Base-by-base conservation (phyloP, 768 basidiomycete species). In the Cubamyces lactineus region DNA sequence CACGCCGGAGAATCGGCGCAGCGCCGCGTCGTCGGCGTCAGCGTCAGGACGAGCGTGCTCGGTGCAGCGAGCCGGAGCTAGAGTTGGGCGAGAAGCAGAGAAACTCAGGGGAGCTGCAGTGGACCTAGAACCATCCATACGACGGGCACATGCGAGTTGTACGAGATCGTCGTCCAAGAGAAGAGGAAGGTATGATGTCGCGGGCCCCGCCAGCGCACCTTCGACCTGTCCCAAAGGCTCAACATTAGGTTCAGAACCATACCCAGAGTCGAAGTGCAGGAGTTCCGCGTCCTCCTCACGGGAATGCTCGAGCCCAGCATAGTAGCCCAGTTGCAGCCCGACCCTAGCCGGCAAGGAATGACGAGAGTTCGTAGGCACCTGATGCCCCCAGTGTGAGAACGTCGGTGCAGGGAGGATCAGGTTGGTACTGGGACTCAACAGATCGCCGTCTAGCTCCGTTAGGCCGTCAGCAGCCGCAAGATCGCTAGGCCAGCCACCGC, bases 131-230 rank as follows among this genome's bases (percentile, higher is more conserved):
- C 54, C 47, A 19, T 53, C 60, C 45, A 43, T 34, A 34, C 34
- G 6, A 9, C 34, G 34, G 53, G 38, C 54, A 51, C 28, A 53
- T 15, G 23, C 38, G 34, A 23, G 61, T 53, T 63, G 49, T 15
- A 17, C 38, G 34, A 23, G 61, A 63, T 63, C 62, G 62, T 57
- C 62, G 56, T 47, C 56, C 13, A 57, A 5, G 40, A 39, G 43
- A 53, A 63, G 9, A 16, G 55, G 62, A 12, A 53, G n/a, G 38
- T 48, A 34, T 49, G 42, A 56, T 46, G 55, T 52, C 19, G 40
- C 23, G 16, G 53, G 30, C 28, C 28, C 28, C 28, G 28, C 28
- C 4, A 28, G 7, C 28, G 28, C 28, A 28, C 28, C 28, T 28
- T 28, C 28, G 28, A 7, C 26, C 39, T 23, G 24, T 48, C 23